Evolutionary conservation across 169 alveolate species (phyloP), one percentile per base, ranked within the genome.

Genomic region (Haemoproteus tartakovskyi): DNA sequence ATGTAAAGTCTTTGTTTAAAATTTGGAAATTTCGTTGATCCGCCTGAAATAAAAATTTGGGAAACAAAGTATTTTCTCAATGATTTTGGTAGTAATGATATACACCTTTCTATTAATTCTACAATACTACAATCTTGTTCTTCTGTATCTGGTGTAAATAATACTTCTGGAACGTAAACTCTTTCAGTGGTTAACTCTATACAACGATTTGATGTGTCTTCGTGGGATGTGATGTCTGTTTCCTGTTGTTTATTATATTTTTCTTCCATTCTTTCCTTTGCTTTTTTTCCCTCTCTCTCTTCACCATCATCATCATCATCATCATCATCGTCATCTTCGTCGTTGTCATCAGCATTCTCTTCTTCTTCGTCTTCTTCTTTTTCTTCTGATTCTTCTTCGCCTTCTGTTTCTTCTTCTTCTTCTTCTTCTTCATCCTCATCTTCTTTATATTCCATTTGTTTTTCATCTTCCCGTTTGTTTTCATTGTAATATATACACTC

Each of bases 21-120:
- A 26, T 88, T 88, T n/a, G 46, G 50, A 30, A 87, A 84, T 37
- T 83, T 74, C 12, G 92, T 59, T 3, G 90, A 63, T 24, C 92
- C 92, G 18, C 92, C 92, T 16, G 87, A 87, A 46, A 87, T 78
- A 22, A 79, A 80, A 19, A 87, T 87, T 70, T 87, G 87, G 0
- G 80, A 61, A 22, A 80, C 12, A 16, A 82, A 80, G 37, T 83
- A 84, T 19, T 86, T 87, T 59, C 83, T 89, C 6, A 81, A 59
- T 2, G 78, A 87, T 9, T 79, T 59, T 11, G 92, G 92, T 4
- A 82, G 61, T 50, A 79, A 41, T 26, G 90, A 61, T 16, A 87
- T 83, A 18, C 90, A 80, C 12, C 92, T 85, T 52, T 70, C 78
- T 8, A 87, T 52, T 16, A 87, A 62, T 80, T 87, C 92, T 26